Percentiles rank a stretch among this genome's conserved stretches.
Evolutionary conservation across 306 rosid genomes (phyloP).

Genomic region (Begonia peltatifolia): DNA sequence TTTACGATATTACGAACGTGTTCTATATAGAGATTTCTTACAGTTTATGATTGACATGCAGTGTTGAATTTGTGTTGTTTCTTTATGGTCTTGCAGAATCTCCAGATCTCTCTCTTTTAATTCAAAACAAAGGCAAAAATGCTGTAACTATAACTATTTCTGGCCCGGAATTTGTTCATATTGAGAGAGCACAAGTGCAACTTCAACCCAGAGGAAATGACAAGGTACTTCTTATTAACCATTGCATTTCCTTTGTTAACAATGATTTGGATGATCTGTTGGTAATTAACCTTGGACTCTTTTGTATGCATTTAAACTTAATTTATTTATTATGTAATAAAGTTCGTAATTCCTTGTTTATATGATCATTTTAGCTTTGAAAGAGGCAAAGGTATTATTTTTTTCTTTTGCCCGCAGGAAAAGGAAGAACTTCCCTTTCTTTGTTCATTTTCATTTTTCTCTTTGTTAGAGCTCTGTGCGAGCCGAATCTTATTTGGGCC

Average conservation of each 20-base stretch:
- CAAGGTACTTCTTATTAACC: constrained; percentile 21
- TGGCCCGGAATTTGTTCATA: constrained; percentile 28
- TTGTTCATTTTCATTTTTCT: too few relatives aligned
- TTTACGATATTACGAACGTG: neutral
- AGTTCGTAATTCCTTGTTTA: too few relatives aligned
- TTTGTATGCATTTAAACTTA: too few relatives aligned
- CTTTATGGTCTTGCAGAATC: constrained; percentile 20
- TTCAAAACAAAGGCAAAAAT: constrained; percentile 33
- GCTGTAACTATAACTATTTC: constrained; percentile 20
- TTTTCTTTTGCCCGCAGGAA: too few relatives aligned
- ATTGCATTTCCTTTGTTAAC: neutral
- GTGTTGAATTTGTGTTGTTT: neutral
- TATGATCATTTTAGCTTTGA: too few relatives aligned
- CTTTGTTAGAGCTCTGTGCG: too few relatives aligned
- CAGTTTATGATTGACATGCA: neutral
- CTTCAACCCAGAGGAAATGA: constrained; percentile 15
- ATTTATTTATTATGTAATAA: too few relatives aligned
- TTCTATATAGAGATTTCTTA: neutral
- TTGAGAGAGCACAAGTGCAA: constrained; percentile 17
- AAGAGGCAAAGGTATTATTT: too few relatives aligned
- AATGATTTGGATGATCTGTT: neutral
- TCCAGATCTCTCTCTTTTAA: constrained; percentile 30
- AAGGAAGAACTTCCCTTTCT: too few relatives aligned
- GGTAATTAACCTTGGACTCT: too few relatives aligned
- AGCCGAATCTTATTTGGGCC: too few relatives aligned